Base-by-base conservation (phyloP, 345 rosid genomes). In the Citropsis articulata region DNA sequence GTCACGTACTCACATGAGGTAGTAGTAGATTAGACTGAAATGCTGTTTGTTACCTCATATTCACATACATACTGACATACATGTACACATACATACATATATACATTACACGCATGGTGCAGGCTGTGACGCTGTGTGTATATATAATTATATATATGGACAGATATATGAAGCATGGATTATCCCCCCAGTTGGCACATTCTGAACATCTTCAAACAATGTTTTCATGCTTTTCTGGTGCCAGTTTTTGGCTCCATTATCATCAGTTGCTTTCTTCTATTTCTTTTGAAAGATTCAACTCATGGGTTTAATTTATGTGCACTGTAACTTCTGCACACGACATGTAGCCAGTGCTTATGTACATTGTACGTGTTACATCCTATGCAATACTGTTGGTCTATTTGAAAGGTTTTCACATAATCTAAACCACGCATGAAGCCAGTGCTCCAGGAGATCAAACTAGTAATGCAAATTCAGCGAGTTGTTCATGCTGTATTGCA, bases 171-270 rank as follows among this genome's bases (percentile, higher is more conserved):
- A 45, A 14, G 18, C 55, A 4, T 65, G n/a, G 4, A 3, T 66
- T 22, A 79, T 42, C 69, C 78, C 10, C 42, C 79, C 83, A 75
- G 28, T 38, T 80, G 82, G 66, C 79, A 75, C 55, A n/a, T 42
- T 74, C 61, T 73, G 9, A 40, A 14, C 63, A 30, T 42, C 30
- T 80, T 55, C 74, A 19, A 18, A 69, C 62, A 66, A 59, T 40
- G 24, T 6, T 9, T 74, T 9, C 60, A 35, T 68, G 60, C 64
- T 45, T 76, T 36, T 33, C 64, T 24, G 72, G 64, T 76, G 67
- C 79, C 79, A 77, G 30, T 28, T 55, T 68, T 69, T 57, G 79
- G 74, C 68, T 38, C 66, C 21, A 57, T 57, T 16, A 30, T 14
- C 22, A 18, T 18, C 57, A 2, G 21, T 53, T 18, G 57, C 6